These are phyloP conservation scores for Physaria fendleri DNA, from an alignment of 345 rosid genomes.

Conservation along the genomic window DNA sequence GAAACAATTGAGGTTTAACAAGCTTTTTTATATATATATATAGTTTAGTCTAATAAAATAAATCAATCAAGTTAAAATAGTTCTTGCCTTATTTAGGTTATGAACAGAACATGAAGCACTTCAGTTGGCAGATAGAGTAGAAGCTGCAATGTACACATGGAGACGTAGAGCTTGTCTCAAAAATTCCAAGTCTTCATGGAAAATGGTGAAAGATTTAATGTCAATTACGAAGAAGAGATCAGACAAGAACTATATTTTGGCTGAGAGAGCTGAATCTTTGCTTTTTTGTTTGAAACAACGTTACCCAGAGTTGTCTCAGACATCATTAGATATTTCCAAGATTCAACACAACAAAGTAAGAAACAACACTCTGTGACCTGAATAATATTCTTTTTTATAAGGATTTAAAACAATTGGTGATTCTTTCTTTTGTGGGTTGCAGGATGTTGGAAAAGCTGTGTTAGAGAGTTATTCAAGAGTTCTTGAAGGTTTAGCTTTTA, in stretches of 20 bases:
- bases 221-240: conserved; percentile 47
- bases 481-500: conserved; percentile 92
- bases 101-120: conserved; percentile 92
- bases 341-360: conserved; percentile 69
- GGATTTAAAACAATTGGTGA: neutral
- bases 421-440: conserved; percentile 8
- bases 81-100: conserved; percentile 35
- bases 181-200: conserved; percentile 80
- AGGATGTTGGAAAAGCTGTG: conserved; percentile 90
- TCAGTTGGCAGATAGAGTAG: conserved; percentile 67
- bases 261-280: conserved; percentile 79
- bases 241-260: conserved; percentile 71
- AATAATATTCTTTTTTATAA: neutral
- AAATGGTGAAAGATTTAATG: conserved; percentile 70
- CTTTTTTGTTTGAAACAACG: conserved; percentile 74
- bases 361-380: neutral
- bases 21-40: neutral
- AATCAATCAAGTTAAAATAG: neutral
- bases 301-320: conserved; percentile 80
- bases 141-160: conserved; percentile 95
- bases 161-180: conserved; percentile 70
- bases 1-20: conserved; percentile 54
- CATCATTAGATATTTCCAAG: conserved; percentile 88
- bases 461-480: conserved; percentile 93
- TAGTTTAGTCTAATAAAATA: neutral